Percentiles rank a stretch among this genome's conserved stretches.
These are phyloP conservation scores for Silene vulgaris DNA, from an alignment of 179 eudicot genomes.

Conservation along the genomic window DNA sequence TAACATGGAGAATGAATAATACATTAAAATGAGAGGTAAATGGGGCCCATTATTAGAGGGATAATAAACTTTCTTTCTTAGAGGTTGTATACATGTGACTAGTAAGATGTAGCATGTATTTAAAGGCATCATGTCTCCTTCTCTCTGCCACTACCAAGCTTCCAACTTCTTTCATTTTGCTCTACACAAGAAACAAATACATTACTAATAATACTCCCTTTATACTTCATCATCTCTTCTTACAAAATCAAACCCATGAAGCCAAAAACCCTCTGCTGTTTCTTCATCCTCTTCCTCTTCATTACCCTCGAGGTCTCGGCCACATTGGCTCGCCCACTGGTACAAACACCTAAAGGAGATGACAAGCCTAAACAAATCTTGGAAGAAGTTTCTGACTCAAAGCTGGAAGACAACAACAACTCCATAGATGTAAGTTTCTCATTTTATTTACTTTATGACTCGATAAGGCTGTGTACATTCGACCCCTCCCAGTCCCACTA, in stretches of 20 bases:
- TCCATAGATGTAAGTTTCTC: conserved; percentile 29
- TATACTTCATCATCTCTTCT: conserved; percentile 14
- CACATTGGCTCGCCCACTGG: conserved; percentile 36
- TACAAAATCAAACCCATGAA: conserved; percentile 30
- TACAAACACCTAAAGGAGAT: conserved; percentile 28
- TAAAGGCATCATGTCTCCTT: conserved; percentile 33
- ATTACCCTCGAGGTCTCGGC: conserved; percentile 24
- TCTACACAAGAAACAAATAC: conserved; percentile 9
- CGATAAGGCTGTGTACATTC: too few species aligned
- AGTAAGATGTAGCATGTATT: conserved; percentile 34
- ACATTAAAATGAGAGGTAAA: conserved; percentile 19
- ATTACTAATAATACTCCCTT: not conserved
- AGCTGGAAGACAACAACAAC: conserved; percentile 17
- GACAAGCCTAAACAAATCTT: conserved; percentile 25
- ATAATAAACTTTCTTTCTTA: too few species aligned
- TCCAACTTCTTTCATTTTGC: conserved; percentile 31
- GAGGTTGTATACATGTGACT: conserved; percentile 29
- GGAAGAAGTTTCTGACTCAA: not conserved
- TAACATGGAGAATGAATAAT: too few species aligned
- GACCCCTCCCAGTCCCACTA: too few species aligned
- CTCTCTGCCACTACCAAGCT: conserved; percentile 29
- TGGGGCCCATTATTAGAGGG: conserved; percentile 21
- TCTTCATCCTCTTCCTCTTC: conserved; percentile 29
- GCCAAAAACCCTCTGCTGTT: conserved; percentile 21
- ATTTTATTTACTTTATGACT: not conserved